Base-by-base conservation (phyloP, 345 rosid genomes). In the Hibiscus trionum region DNA sequence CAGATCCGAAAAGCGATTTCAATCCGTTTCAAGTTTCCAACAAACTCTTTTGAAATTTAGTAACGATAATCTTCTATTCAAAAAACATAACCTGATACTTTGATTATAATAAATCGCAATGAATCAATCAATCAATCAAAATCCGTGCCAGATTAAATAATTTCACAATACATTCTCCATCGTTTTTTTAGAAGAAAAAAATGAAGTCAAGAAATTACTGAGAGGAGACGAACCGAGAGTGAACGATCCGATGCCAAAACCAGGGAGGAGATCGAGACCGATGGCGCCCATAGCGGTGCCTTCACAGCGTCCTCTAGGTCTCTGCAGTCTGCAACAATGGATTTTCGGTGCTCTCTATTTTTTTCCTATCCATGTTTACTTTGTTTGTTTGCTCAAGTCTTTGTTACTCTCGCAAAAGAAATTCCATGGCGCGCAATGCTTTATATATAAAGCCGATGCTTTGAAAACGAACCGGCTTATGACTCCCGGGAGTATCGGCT, bases 261-360 rank as follows among this genome's bases (percentile, higher is more conserved):
- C 97, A 31, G 97, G 97, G 0, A 87, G 90, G 83, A 95, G 97
- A 84, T 92, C 99, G 82, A 95, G 90, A 31, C 82, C 90, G 78
- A 91, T 89, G 76, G 91, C 90, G 64, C 99, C 97, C 97, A 90
- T 94, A 73, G 97, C 97, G 7, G 97, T 89, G 81, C 99, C 97
- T 82, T 95, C 99, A 74, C 89, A 92, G 66, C 97, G 97, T 69
- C 93, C 86, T 44, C 89, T 76, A 4, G 90, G 82, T 71, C 94
- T 85, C 87, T 84, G 95, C 86, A 80, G 73, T 85, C 87, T 83
- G 95, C 86, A 80, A 74, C 91, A 84, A 74, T 7, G 21, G 42
- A 10, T 50, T 4, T 61, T 16, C 44, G 16, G 52, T 19, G 9
- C 47, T 26, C 42, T 52, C 3, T 46, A 11, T 46, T 12, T 44